A percentile compares a stretch with the other conserved stretches of the same genome.
Conservation (phyloP, 345 rosid genomes). For the Citrus hindsii region DNA sequence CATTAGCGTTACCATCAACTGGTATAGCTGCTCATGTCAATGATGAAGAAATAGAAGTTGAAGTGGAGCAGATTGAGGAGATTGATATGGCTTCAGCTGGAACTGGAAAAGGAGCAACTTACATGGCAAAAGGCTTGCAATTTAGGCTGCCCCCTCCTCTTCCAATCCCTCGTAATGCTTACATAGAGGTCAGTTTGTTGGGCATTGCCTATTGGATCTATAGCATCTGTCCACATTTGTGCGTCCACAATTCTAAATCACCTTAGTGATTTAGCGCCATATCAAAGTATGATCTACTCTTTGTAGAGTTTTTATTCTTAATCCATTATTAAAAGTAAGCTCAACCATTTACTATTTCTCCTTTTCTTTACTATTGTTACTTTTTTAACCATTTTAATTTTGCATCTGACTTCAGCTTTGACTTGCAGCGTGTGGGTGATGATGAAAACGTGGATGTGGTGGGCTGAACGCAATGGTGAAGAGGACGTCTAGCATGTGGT, state of each 20-base stretch:
- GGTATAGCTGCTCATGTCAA: conserved; percentile 69
- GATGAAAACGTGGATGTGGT: conserved; percentile 39
- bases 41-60: conserved; percentile 50
- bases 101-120: conserved; percentile 10
- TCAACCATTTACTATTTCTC: neutral
- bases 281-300: neutral
- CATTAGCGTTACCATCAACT: conserved; percentile 43
- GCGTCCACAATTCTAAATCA: neutral
- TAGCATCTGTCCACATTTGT: neutral
- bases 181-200: conserved; percentile 36
- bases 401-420: neutral
- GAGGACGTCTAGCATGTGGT: neutral
- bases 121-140: conserved; percentile 30
- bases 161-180: conserved; percentile 35
- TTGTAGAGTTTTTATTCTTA: neutral
- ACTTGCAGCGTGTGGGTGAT: conserved; percentile 41
- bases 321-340: neutral
- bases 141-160: conserved; percentile 46
- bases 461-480: conserved; percentile 32
- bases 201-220: neutral
- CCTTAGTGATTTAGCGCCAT: neutral
- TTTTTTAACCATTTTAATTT: neutral
- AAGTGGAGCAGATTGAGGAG: conserved; percentile 45
- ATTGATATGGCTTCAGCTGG: conserved; percentile 24
- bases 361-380: too few species aligned